These are phyloP conservation scores for Porphyrellus cyaneotinctus DNA, from an alignment of 768 basidiomycete genomes.

Conservation along the genomic window DNA sequence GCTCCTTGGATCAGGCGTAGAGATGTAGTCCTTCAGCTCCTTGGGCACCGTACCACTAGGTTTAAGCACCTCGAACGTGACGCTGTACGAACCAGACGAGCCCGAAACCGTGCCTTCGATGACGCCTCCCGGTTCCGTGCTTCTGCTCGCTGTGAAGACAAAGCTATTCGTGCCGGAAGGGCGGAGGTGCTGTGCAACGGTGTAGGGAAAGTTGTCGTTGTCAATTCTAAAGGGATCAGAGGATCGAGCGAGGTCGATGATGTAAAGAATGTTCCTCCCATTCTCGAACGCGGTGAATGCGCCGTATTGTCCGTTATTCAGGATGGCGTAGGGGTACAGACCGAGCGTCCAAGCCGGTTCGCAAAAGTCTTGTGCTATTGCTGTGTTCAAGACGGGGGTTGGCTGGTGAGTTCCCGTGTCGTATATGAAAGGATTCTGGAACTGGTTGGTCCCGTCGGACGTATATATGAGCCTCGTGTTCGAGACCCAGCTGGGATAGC, in stretches of 20 bases:
- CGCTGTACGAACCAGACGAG: conserved; percentile 1
- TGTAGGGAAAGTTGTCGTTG: background rate
- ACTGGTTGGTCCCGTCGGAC: conserved; percentile 54
- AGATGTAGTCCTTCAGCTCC: background rate
- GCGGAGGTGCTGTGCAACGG: conserved; percentile 14
- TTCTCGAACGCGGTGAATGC: conserved; percentile 30
- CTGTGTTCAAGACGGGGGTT: conserved; percentile 14
- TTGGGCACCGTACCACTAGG: background rate
- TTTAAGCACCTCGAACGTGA: background rate
- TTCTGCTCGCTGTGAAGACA: conserved; percentile 11
- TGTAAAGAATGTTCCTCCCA: conserved; percentile 32
- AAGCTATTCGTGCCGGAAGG: background rate
- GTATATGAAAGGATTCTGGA: conserved; percentile 43
- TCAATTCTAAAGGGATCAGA: background rate
- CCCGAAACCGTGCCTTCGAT: conserved; percentile 4
- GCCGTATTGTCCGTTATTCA: conserved; percentile 21
- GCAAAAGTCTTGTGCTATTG: conserved; percentile 24
- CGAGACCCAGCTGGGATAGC: conserved; percentile 35
- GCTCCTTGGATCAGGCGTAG: background rate
- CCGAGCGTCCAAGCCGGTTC: conserved; percentile 18
- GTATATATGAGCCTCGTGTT: conserved; percentile 55
- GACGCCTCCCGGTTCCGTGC: conserved; percentile 5
- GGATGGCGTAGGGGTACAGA: conserved; percentile 17
- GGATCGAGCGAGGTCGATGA: conserved; percentile 20
- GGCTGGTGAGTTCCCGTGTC: conserved; percentile 31